phyloP scores from a whole-genome alignment of 1,284 basidiomycete genomes.

The Leccinum pachyderme region DNA sequence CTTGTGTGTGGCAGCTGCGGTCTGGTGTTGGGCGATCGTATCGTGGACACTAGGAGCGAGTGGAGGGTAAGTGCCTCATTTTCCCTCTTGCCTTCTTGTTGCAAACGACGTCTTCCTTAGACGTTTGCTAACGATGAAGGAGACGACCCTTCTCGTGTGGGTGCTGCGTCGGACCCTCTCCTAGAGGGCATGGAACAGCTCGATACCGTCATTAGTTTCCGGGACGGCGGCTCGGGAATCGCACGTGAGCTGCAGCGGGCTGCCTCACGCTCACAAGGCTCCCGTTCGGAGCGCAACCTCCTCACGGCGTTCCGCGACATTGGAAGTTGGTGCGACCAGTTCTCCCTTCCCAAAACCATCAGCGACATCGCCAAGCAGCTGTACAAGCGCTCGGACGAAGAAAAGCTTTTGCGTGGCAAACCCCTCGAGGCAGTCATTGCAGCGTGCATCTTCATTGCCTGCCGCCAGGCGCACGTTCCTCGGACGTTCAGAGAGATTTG shows the following conservation, averaged over 20 bases:
- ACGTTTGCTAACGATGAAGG: conserved; percentile 99
- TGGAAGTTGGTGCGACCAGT: conserved; percentile 91
- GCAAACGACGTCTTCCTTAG: conserved; percentile 44
- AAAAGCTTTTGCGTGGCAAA: conserved; percentile 90
- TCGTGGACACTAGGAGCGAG: conserved; percentile 98
- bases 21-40: conserved; percentile 90
- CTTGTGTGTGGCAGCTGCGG: conserved; percentile 97
- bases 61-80: conserved; percentile 74
- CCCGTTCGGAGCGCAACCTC: conserved; percentile 81
- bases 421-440: conserved; percentile 73
- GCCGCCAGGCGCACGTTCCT: conserved; percentile 90
- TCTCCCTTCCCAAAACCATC: conserved; percentile 92
- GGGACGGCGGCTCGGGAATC: conserved; percentile 91
- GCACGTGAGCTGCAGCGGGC: conserved; percentile 93
- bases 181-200: conserved; percentile 93
- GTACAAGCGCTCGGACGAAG: conserved; percentile 95
- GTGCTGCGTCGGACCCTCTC: conserved; percentile 90
- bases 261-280: conserved; percentile 68
- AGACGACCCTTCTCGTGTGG: conserved; percentile 99
- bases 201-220: conserved; percentile 92
- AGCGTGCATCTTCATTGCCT: conserved; percentile 98
- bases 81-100: conserved; percentile 11
- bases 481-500: conserved; percentile 97
- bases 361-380: conserved; percentile 96
- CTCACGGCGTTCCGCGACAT: conserved; percentile 90